Conservation (phyloP, 352 stramenopile genomes). For the Phytophthora podocarpi region DNA sequence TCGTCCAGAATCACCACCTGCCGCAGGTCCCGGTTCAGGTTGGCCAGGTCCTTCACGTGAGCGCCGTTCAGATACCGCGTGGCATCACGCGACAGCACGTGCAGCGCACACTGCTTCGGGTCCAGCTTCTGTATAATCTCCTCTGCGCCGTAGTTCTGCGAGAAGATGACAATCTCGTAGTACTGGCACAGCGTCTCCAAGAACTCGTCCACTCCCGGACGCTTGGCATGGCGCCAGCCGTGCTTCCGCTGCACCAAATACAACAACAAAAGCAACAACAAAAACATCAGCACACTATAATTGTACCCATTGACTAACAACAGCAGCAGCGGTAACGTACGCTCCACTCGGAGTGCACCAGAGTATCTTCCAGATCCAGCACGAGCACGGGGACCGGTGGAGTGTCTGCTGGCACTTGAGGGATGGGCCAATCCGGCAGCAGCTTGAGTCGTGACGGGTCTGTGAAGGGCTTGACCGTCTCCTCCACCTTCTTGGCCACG, state of each 20-base stretch:
- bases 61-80: slow-evolving; percentile 84
- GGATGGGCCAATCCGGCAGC: slow-evolving; percentile 88
- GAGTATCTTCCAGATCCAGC: slow-evolving; percentile 85
- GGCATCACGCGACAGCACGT: slow-evolving; percentile 79
- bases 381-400: slow-evolving; percentile 83
- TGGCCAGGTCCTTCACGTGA: slow-evolving; percentile 85
- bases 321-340: slow-evolving; percentile 54
- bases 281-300: not conserved
- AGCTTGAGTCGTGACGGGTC: slow-evolving; percentile 84
- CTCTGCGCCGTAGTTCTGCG: slow-evolving; percentile 82
- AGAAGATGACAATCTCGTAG: slow-evolving; percentile 91
- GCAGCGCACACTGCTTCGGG: slow-evolving; percentile 82
- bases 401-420: slow-evolving; percentile 74
- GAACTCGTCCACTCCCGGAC: slow-evolving; percentile 86
- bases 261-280: not conserved
- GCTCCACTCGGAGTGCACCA: slow-evolving; percentile 90
- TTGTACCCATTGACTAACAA: not conserved
- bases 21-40: slow-evolving; percentile 80
- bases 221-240: slow-evolving; percentile 88
- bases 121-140: slow-evolving; percentile 84
- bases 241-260: slow-evolving; percentile 68
- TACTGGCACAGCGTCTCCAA: slow-evolving; percentile 84
- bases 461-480: slow-evolving; percentile 77
- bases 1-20: slow-evolving; percentile 89
- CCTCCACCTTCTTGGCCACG: slow-evolving; percentile 64